Base-by-base conservation (phyloP, 345 rosid genomes). In the Kernera saxatilis region DNA sequence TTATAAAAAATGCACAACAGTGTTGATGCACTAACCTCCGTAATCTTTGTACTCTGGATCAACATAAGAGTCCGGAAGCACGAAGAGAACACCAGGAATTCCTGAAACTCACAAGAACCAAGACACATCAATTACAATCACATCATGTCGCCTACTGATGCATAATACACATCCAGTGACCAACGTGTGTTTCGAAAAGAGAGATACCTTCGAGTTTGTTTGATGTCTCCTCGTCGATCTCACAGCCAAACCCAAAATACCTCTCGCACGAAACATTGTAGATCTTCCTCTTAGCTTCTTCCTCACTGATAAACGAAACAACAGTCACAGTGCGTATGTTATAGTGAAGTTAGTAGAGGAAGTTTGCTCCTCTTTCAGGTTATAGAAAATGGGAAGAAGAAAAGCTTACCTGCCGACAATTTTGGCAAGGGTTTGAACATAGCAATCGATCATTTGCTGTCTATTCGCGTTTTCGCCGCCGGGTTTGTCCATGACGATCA, bases 181-280 rank as follows among this genome's bases (percentile, higher is more conserved):
- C n/a, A 23, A 15, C 14, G 35, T 32, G 21, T 55, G 39, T 72
- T 44, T 27, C 50, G 14, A 57, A 15, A 21, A 11, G 30, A 72
- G 8, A 35, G 15, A 39, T 25, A 94, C 97, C 95, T 81, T 94
- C 93, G 0, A 94, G 86, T 85, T 88, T 89, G 77, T 88, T 85
- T 6, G 96, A 83, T n/a, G 96, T 91, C 76, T 91, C 99, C 85
- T 91, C 96, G 57, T 89, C 96, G 48, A 94, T 77, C 83, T 94
- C 95, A 77, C 96, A 86, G 7, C 99, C 99, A 35, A 94, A 94
- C 5, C 97, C 99, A 64, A 91, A 85, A 57, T 94, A 94, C 77
- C 95, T 89, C 79, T 91, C 99, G 23, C 95, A 94, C 0, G 96
- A 94, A 19, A 91, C 96, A 64, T 94, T 94, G 76, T 91, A 94